Evolutionary conservation across 768 basidiomycete genomes (phyloP), one percentile per base, ranked within the genome.

Genomic region (Candolleomyces eurysporus): DNA sequence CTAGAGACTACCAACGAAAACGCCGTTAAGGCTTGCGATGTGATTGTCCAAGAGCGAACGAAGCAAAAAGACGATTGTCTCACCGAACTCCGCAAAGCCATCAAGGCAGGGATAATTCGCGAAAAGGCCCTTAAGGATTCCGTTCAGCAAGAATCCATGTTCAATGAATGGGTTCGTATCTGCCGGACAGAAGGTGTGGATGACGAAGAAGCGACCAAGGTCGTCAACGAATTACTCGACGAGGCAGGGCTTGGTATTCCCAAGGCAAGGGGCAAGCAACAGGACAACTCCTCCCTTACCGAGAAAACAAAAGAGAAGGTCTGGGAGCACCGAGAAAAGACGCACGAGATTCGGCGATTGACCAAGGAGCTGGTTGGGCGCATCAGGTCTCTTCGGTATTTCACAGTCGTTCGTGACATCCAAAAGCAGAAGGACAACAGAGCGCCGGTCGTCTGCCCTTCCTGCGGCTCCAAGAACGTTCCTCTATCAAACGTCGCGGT

Each of bases 11-110:
- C 32, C 10, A 85, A 82, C 63, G 82, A 84, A 46, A 84, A 95
- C 64, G 94, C 96, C 0, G 89, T 92, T 84, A 90, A 90, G 67
- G 93, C 95, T 4, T 97, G 96, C 73, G 92, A 98, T 64, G 85
- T 93, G 66, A 96, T 98, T 64, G 90, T 96, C 61, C 74, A 84
- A 61, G 91, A 93, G 66, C 91, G 95, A 43, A 83, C 84, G 58
- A 81, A 81, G 57, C 94, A 98, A 67, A 78, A 93, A 51, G 84
- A 90, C 48, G 86, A 88, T 49, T 96, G 94, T 74, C 88, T 86
- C 68, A 73, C 75, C 1, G 92, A 96, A 53, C 78, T 97, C 32
- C 77, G 86, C 51, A 74, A 78, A 57, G 86, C 87, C 48, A 79
- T 97, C 63, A 76, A 83, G 64, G 80, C 82, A 1, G 89, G 89